Conservation (phyloP, 2,329 filamentous ascomycete species). For the Talaromyces albobiverticillius region DNA sequence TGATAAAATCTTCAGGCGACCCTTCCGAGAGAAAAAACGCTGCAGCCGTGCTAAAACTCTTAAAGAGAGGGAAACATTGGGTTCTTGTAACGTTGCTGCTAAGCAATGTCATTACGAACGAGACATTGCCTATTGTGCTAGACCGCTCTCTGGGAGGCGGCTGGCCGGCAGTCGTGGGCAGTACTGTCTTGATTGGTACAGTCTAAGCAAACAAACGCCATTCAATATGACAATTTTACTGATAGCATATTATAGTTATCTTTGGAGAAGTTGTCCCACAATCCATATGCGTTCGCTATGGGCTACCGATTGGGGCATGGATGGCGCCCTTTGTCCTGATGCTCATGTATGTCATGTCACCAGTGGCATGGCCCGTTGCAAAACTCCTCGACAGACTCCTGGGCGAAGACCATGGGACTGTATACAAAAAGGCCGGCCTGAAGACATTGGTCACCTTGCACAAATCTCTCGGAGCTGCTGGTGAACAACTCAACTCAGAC, state of each 20-base stretch:
- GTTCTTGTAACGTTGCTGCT: slow-evolving; percentile 90
- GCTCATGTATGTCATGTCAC: slow-evolving; percentile 89
- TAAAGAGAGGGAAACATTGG: slow-evolving; percentile 95
- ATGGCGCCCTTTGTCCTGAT: slow-evolving; percentile 83
- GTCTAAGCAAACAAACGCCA: not conserved
- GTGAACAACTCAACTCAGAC: slow-evolving; percentile 88
- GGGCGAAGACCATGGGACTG: slow-evolving; percentile 90
- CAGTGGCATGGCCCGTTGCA: slow-evolving; percentile 89
- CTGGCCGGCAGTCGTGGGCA: slow-evolving; percentile 88
- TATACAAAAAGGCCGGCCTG: slow-evolving; percentile 96
- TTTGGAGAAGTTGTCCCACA: slow-evolving; percentile 97
- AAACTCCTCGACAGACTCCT: slow-evolving; percentile 92
- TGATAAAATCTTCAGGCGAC: slow-evolving; percentile 80
- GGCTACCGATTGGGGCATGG: slow-evolving; percentile 88
- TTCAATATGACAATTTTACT: not conserved
- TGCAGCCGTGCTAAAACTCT: slow-evolving; percentile 70
- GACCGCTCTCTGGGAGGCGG: slow-evolving; percentile 92
- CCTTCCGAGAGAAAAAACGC: slow-evolving; percentile 86
- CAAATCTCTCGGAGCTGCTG: slow-evolving; percentile 79
- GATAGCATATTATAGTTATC: slow-evolving; percentile 63
- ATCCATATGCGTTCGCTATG: slow-evolving; percentile 93
- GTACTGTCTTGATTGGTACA: slow-evolving; percentile 78
- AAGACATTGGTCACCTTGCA: slow-evolving; percentile 96
- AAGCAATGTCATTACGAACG: slow-evolving; percentile 97
- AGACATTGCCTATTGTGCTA: slow-evolving; percentile 90